Conservation (phyloP, 371 early-diverging fungal species). For the Apophysomyces elegans region DNA sequence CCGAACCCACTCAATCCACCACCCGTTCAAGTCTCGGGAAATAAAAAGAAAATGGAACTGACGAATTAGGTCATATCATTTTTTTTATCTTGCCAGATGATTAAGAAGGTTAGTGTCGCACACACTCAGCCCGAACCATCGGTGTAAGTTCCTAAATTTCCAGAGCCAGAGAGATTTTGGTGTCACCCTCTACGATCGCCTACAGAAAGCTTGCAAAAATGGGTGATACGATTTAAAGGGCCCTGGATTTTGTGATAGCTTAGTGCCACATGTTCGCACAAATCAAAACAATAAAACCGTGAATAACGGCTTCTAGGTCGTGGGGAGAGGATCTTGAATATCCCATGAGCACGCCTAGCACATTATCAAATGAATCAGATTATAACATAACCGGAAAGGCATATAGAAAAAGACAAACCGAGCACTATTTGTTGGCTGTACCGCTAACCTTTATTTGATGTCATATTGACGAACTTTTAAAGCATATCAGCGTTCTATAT, state of each 20-base stretch:
- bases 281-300: neutral
- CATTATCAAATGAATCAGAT: no score
- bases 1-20: no score
- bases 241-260: conserved; percentile 3
- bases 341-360: no score
- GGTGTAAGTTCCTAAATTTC: conserved; percentile 4
- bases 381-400: no score
- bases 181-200: neutral
- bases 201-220: neutral
- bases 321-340: neutral
- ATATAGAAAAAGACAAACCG: no score
- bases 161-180: neutral
- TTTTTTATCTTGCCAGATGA: neutral
- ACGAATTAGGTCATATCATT: neutral
- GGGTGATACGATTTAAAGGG: neutral
- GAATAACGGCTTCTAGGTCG: neutral
- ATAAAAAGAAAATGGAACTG: neutral
- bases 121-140: neutral
- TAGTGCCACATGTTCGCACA: neutral
- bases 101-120: neutral
- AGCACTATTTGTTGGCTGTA: no score
- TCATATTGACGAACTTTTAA: no score
- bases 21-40: neutral
- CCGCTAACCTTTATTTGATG: no score
- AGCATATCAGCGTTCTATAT: no score